Evolutionary conservation across 2,329 filamentous ascomycete species (phyloP), one percentile per base, ranked within the genome.

Genomic region (Alternaria arborescens): DNA sequence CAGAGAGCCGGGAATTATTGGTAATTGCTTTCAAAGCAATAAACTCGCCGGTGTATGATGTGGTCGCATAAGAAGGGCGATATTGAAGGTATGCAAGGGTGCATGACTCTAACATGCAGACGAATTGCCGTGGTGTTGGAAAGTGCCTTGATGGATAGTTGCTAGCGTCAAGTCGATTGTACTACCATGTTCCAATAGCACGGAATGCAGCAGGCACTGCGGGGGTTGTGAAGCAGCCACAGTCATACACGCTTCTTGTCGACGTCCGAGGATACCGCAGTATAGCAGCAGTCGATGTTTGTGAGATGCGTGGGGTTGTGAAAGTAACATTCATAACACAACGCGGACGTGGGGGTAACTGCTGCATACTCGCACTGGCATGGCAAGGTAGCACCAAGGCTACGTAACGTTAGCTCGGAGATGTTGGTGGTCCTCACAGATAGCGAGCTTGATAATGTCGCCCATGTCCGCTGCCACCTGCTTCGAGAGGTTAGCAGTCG

Each of bases 401-500:
- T 48, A 18, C 46, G 30, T 16, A 24, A 36, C 46, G 18, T 24
- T 36, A 30, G 30, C 30, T 16, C 16, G 30, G 30, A 14, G 46
- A 34, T 34, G 8, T n/a, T 34, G 46, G 46, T 48, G 32, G 30
- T 22, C 46, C 12, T 34, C 18, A 20, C 20, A 16, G 46, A 48
- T 34, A 48, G 32, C 30, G 46, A n/a, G 30, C 28, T 48, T 32
- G 46, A 16, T 24, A 36, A 7, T 36, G 46, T 24, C 46, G 46
- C 18, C n/a, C 46, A 48, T 36, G 46, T 24, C 18, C 30, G 46
- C 30, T 48, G 30, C 30, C 30, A 48, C 46, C 46, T 48, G 20
- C 46, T 48, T n/a, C 3, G 30, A 48, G 30, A n/a, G 30, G 46
- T 22, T 48, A 48, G 46, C 46, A 48, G 46, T 48, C 30, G 28